These are phyloP conservation scores for Tetradesmus obliquus DNA, from an alignment of 139 green algal species.

Conservation along the genomic window DNA sequence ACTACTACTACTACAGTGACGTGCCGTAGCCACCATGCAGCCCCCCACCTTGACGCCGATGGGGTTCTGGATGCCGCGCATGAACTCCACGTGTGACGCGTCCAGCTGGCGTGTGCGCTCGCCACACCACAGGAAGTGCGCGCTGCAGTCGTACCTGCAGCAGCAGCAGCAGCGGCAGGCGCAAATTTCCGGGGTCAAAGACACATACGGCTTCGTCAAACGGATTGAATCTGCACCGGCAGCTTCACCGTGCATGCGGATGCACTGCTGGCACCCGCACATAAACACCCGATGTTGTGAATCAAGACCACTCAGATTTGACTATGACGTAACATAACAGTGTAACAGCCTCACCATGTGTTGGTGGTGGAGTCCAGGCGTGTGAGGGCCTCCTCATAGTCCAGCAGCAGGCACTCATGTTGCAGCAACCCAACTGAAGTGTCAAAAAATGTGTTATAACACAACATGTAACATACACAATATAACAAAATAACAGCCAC, in stretches of 20 bases:
- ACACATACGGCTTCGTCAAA: too few relatives aligned
- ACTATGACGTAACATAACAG: neutral
- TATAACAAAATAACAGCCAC: neutral
- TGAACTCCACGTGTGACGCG: conserved; percentile 97
- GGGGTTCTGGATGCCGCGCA: conserved; percentile 96
- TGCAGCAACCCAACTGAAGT: too few relatives aligned
- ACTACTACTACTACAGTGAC: neutral
- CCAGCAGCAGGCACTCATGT: conserved; percentile 93
- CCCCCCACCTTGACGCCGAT: conserved; percentile 90
- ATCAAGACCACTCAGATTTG: too few relatives aligned
- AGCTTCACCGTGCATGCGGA: neutral
- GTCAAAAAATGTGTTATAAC: too few relatives aligned
- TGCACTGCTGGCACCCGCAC: neutral
- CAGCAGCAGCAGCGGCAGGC: conserved; percentile 27
- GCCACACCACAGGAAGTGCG: conserved; percentile 98
- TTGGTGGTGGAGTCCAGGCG: conserved; percentile 66
- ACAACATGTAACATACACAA: neutral
- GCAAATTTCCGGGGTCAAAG: too few relatives aligned
- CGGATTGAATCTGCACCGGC: too few relatives aligned
- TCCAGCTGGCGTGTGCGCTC: conserved; percentile 99
- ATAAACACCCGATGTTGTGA: too few relatives aligned
- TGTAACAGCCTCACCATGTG: conserved; percentile 38
- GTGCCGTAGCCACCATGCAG: neutral
- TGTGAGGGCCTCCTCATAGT: conserved; percentile 97
- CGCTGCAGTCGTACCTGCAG: conserved; percentile 92